Evolutionary conservation across 1,284 basidiomycete species (phyloP), one percentile per base, ranked within the genome.

Genomic region (Coriolopsis trogii): DNA sequence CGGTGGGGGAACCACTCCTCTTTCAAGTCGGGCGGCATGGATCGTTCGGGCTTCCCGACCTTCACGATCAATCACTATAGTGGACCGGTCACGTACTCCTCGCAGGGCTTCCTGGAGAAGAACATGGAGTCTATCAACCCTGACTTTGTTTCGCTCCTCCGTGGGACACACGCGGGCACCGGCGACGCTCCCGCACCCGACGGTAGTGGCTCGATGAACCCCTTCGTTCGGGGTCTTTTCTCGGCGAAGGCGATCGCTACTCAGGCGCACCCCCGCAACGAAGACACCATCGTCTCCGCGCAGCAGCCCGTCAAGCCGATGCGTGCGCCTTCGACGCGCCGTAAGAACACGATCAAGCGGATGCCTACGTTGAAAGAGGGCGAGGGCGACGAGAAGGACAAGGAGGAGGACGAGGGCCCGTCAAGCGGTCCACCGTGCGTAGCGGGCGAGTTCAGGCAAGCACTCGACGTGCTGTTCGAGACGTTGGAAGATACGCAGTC

Each of bases 11-110:
- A 93, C 63, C 95, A 98, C 66, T 82, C 89, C 0, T 89, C 87
- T 0, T 98, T 98, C 83, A 91, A 94, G 70, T 72, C 87, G 4
- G 88, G 91, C 15, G 74, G 77, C 1, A 73, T 84, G 41, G 89
- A 95, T 65, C 82, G 91, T 10, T 84, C 84, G 0, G 94, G 94
- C 6, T 87, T 80, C 68, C 86, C 89, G 0, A 89, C 91, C 0
- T 99, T 99, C 72, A 95, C 90, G 0, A 80, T 98, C 71, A 91
- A 87, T 66, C 96, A 98, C 69, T 99, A 85, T 71, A 89, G 90
- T 56, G 93, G 93, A 0, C 83, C 93, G 3, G 91, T 98, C 21
- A 91, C 92, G 0, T 99, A 99, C 70, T 93, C 91, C 0, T 82
- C 89, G 7, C 93, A 97, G 61, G 83, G 84, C 41, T 93, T 98